phyloP scores from a whole-genome alignment of 2,329 filamentous ascomycete species.

The Lithohypha guttulata region DNA sequence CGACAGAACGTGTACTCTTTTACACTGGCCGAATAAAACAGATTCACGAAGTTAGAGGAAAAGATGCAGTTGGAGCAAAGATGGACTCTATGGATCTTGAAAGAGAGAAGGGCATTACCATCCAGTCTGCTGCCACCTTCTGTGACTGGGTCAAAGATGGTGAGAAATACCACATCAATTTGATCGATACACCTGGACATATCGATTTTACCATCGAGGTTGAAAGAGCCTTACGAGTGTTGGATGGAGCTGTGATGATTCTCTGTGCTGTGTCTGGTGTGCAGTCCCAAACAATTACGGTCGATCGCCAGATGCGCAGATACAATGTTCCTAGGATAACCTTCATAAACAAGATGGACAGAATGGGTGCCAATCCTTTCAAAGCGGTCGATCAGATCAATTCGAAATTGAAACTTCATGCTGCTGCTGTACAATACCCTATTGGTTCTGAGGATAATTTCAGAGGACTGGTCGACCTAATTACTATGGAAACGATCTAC shows the following conservation, averaged over 20 bases:
- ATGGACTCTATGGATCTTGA: slow-evolving; percentile 99
- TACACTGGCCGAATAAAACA: slow-evolving; percentile 95
- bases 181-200: slow-evolving; percentile 97
- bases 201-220: slow-evolving; percentile 99
- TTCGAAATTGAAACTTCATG: slow-evolving; percentile 82
- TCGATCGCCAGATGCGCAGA: slow-evolving; percentile 95
- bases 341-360: slow-evolving; percentile 99
- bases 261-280: slow-evolving; percentile 94
- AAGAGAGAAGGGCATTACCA: slow-evolving; percentile 96
- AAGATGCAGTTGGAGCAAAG: slow-evolving; percentile 91
- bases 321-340: slow-evolving; percentile 94
- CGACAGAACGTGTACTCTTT: slow-evolving; percentile 91
- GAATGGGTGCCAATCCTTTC: slow-evolving; percentile 96
- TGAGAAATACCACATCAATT: slow-evolving; percentile 89
- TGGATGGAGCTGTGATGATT: slow-evolving; percentile 97
- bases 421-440: slow-evolving; percentile 86
- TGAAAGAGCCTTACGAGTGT: slow-evolving; percentile 82
- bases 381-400: slow-evolving; percentile 98
- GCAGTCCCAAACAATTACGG: slow-evolving; percentile 94
- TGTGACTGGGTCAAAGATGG: slow-evolving; percentile 94
- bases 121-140: slow-evolving; percentile 95
- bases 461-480: slow-evolving; percentile 81
- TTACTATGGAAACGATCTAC: slow-evolving; percentile 87
- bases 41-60: slow-evolving; percentile 93
- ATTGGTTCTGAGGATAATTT: slow-evolving; percentile 90